Conservation (phyloP, 2,329 filamentous ascomycete genomes). For the Aspergillus clavatus region DNA sequence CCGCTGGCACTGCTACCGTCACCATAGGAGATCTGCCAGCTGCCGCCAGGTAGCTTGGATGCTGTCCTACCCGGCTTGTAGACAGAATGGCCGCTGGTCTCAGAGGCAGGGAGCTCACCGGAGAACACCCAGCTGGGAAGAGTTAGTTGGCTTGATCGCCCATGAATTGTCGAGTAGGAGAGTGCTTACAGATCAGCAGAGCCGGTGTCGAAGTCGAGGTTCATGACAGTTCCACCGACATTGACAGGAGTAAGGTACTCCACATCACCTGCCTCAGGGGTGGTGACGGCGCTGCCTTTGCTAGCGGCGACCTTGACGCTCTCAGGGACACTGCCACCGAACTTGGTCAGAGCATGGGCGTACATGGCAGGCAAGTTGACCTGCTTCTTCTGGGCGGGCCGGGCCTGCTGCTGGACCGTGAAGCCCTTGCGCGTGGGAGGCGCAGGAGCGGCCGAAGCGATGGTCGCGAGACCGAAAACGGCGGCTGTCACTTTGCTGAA, state of each 20-base stretch:
- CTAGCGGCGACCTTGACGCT: conserved; percentile 28
- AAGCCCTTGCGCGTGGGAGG: conserved; percentile 25
- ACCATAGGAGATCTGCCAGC: conserved; percentile 61
- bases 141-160: conserved; percentile 7
- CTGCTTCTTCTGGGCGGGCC: conserved; percentile 16
- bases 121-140: conserved; percentile 62
- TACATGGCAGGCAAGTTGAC: conserved; percentile 29
- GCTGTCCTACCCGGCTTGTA: conserved; percentile 52
- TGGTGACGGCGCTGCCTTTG: conserved; percentile 36
- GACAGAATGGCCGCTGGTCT: conserved; percentile 52
- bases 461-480: conserved; percentile 24
- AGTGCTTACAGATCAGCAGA: conserved; percentile 60
- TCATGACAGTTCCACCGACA: conserved; percentile 59
- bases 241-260: conserved; percentile 60
- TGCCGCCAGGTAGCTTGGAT: conserved; percentile 45
- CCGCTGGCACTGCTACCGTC: conserved; percentile 61
- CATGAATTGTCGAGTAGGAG: not conserved
- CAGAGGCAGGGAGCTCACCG: conserved; percentile 47
- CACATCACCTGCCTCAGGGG: conserved; percentile 48
- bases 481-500: conserved; percentile 28
- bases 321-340: conserved; percentile 26
- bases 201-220: conserved; percentile 68
- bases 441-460: conserved; percentile 27
- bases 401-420: conserved; percentile 28
- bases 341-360: conserved; percentile 27